phyloP scores from a whole-genome alignment of 345 rosid genomes.

The Trapa incisa region DNA sequence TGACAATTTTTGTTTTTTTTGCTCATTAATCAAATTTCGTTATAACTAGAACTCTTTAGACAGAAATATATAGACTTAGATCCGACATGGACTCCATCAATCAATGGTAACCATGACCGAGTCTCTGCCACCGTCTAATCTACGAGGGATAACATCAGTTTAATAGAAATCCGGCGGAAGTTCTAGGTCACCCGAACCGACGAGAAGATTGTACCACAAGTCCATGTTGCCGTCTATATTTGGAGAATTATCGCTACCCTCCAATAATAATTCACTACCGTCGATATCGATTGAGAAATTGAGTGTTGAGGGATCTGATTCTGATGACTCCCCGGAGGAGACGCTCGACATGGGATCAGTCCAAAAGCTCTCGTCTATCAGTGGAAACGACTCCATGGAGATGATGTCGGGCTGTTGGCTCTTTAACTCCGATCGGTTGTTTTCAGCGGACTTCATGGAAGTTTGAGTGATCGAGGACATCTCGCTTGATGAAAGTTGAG shows the following conservation, averaged over 20 bases:
- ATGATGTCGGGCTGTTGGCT: conserved; percentile 11
- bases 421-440: conserved; percentile 7
- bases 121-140: too few species aligned
- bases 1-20: too few species aligned
- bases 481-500: conserved; percentile 42
- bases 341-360: conserved; percentile 15
- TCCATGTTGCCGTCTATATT: background rate
- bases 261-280: background rate
- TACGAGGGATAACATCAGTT: too few species aligned
- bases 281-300: background rate
- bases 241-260: background rate
- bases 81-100: too few species aligned
- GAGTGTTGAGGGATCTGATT: background rate
- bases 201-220: conserved; percentile 5
- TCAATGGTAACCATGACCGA: too few species aligned
- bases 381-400: conserved; percentile 24
- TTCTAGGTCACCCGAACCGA: background rate
- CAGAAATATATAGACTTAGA: too few species aligned
- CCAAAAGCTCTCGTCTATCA: conserved; percentile 64
- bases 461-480: conserved; percentile 24
- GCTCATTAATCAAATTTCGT: too few species aligned
- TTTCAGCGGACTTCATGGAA: conserved; percentile 13
- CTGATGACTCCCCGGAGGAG: background rate
- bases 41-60: too few species aligned
- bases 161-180: background rate